phyloP scores from a whole-genome alignment of 148 eudicot genomes.

The Rhododendron vialii region DNA sequence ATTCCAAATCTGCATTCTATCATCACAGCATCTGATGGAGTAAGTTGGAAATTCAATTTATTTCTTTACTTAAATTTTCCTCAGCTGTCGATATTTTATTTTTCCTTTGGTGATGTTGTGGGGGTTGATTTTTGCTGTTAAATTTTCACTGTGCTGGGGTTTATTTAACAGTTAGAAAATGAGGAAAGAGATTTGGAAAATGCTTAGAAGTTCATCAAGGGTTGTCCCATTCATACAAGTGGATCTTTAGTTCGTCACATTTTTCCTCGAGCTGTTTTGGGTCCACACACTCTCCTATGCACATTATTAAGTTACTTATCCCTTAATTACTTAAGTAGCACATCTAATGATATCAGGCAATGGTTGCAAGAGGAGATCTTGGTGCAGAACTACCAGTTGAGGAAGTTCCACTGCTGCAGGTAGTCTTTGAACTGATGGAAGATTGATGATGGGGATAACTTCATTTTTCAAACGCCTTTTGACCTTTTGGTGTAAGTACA shows the following conservation, averaged over 20 bases:
- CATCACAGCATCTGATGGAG: conserved; percentile 88
- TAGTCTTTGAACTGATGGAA: conserved; percentile 17
- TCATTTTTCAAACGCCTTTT: neutral
- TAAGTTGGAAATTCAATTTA: conserved; percentile 23
- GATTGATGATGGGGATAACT: neutral
- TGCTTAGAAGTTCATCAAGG: neutral
- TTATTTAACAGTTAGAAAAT: neutral
- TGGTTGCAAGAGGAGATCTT: conserved; percentile 97
- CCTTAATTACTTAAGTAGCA: neutral
- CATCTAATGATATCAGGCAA: conserved; percentile 47
- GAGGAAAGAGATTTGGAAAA: neutral
- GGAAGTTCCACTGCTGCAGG: conserved; percentile 88
- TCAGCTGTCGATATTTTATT: neutral
- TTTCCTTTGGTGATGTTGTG: neutral
- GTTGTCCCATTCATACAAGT: neutral
- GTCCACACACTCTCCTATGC: neutral
- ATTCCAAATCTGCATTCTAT: conserved; percentile 79
- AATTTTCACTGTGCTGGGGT: neutral
- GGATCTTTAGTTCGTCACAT: neutral
- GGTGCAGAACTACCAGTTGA: conserved; percentile 90
- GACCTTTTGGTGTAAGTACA: neutral
- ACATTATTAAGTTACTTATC: neutral
- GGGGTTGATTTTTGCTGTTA: neutral
- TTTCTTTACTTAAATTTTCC: neutral
- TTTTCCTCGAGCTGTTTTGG: neutral